phyloP scores from a whole-genome alignment of 345 rosid genomes.

The Anacardium occidentale region DNA sequence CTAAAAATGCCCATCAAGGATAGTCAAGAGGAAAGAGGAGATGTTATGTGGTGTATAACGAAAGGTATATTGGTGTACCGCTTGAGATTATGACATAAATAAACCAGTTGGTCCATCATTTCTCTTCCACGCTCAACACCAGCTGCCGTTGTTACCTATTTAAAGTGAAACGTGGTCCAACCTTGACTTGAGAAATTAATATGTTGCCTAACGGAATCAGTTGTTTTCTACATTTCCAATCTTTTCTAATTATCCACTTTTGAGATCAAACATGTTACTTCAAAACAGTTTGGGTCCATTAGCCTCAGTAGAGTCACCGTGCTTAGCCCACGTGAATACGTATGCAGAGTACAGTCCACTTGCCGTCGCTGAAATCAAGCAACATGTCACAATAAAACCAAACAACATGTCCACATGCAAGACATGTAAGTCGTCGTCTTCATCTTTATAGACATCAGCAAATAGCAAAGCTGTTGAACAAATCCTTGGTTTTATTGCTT shows the following conservation, averaged over 20 bases:
- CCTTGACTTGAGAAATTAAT: neutral
- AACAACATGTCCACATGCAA: constrained; percentile 26
- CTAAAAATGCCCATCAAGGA: no score
- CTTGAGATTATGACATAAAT: constrained; percentile 18
- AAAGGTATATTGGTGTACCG: constrained; percentile 15
- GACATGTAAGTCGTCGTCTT: constrained; percentile 27
- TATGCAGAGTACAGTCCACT: neutral
- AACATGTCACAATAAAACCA: neutral
- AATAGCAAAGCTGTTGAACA: constrained; percentile 17
- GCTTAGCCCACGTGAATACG: neutral
- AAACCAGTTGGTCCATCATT: constrained; percentile 21
- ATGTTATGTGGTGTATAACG: constrained; percentile 20
- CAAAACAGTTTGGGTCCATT: no score
- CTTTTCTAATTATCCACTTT: no score
- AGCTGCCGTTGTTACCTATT: no score
- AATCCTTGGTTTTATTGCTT: constrained; percentile 12
- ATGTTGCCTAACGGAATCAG: no score
- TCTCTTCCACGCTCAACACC: neutral
- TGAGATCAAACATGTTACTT: no score
- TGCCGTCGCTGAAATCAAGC: neutral
- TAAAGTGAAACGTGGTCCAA: neutral
- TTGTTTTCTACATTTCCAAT: no score
- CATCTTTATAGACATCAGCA: neutral
- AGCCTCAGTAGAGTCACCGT: no score
- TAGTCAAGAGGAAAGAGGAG: no score